Evolutionary conservation across 257 asterid species (phyloP), one percentile per base, ranked within the genome.

Genomic region (Buddleja alternifolia): DNA sequence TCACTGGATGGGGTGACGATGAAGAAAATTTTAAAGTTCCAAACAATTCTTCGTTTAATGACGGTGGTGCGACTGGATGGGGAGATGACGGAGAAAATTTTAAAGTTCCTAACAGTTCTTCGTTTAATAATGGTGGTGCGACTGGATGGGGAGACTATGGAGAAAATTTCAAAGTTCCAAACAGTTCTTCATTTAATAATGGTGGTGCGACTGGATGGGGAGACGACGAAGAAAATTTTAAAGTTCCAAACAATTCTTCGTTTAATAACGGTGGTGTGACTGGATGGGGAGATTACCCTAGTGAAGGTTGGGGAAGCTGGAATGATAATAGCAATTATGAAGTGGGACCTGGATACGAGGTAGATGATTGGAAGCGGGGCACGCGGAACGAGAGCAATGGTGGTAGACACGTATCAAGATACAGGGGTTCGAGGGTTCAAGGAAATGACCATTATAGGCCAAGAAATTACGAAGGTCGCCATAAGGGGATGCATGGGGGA

Each of bases 1-100:
- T 66, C 39, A 8, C 80, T 10, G 97, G 95, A 36, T 90, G 95
- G 96, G 96, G 95, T 1, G 92, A 83, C 1, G 61, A 15, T 11
- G 92, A 83, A 17, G 87, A 80, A 20, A 70, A 66, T 45, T 55
- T 75, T 8, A 68, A 56, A 24, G 74, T 53, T 10, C 34, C 34
- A 29, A 29, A 29, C 5, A 29, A 29, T 29, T 5, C 34, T 29
- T 29, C 34, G 34, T 29, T 29, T 29, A 29, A 29, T 29, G 5
- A 29, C 34, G 34, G n/a, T n/a, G n/a, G n/a, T 5, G 34, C 34
- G 3, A 29, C 34, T 29, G 34, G 34, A 29, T 29, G 34, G 34
- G 34, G 34, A 1, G 34, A 29, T 5, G 34, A 5, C 5, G 34
- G 34, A 5, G 3, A 29, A 29, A n/a, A n/a, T n/a, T n/a, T n/a